Evolutionary conservation across 108 stramenopile species (phyloP).

Genomic region (Cyclotella choctawhatcheeana): DNA sequence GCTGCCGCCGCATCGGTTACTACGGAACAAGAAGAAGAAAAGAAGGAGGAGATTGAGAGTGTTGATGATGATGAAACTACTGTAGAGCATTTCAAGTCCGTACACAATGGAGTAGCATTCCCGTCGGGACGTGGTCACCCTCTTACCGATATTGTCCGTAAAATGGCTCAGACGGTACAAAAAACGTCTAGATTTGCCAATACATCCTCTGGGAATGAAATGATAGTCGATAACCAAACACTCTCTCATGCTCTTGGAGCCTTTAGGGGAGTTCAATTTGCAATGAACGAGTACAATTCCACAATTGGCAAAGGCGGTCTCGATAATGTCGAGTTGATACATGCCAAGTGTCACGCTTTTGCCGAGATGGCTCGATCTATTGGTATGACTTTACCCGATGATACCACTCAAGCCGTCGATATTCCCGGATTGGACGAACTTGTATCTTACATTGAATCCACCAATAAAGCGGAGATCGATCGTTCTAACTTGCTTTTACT

Average conservation of each 20-base stretch:
- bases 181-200: constrained; percentile 35
- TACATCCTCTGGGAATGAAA: constrained; percentile 3
- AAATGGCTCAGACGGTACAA: constrained; percentile 64
- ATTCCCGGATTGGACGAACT: constrained; percentile 67
- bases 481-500: constrained; percentile 17
- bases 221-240: constrained; percentile 47
- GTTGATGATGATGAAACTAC: neutral
- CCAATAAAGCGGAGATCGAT: constrained; percentile 31
- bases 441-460: constrained; percentile 46
- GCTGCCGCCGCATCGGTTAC: neutral
- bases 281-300: constrained; percentile 60
- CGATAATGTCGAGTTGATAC: constrained; percentile 8
- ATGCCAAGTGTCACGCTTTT: constrained; percentile 61
- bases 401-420: constrained; percentile 31
- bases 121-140: constrained; percentile 15
- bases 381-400: constrained; percentile 44
- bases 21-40: neutral
- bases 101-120: constrained; percentile 6
- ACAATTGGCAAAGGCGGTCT: constrained; percentile 19
- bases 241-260: constrained; percentile 67
- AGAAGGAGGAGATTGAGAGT: neutral
- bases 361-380: constrained; percentile 53
- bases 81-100: neutral
- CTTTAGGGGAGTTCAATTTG: constrained; percentile 61
- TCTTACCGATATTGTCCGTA: constrained; percentile 52